Evolutionary conservation across 805 yeast species (phyloP), one percentile per base, ranked within the genome.

Genomic region (Lipomyces spencermartinsiae): DNA sequence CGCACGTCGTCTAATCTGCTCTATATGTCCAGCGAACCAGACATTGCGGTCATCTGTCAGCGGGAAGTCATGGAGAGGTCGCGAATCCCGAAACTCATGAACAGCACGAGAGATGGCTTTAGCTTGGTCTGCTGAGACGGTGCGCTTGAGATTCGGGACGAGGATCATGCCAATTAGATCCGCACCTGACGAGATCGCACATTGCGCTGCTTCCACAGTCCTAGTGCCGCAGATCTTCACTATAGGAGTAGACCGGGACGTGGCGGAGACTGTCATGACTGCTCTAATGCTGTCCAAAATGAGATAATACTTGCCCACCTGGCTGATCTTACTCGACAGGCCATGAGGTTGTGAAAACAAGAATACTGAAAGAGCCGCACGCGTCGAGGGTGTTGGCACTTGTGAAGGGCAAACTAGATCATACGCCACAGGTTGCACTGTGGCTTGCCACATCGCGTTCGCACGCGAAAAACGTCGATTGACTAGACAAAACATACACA

Each of bases 161-260:
- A 95, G 77, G 35, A 95, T 95, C 72, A 91, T 86, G 0, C 99
- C 99, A 1, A 94, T 74, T 54, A 92, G 77, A 71, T 90, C 86
- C 0, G 98, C 93, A 0, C 96, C 96, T 6, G 81, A 70, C 0
- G 84, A 85, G 0, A 93, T 79, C 0, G 97, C 97, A 4, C 74
- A 75, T n/a, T 78, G 69, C 0, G 97, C 98, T 0, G 91, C 91
- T 58, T 87, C 89, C 0, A 78, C 76, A 1, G 89, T 82, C 71
- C 85, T 85, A 29, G 94, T 76, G 0, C 99, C 99, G 77, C 99
- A 94, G 3, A 94, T 87, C 76, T 94, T 94, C 4, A 90, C 90
- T n/a, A 91, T 43, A 19, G 49, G 49, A 16, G 49, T n/a, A 9
- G 6, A 43, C 49, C 16, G 49, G 10, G 49, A 43, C 16, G 22